These are phyloP conservation scores for Bruguiera gymnorhiza DNA, from an alignment of 345 rosid species.

Conservation along the genomic window DNA sequence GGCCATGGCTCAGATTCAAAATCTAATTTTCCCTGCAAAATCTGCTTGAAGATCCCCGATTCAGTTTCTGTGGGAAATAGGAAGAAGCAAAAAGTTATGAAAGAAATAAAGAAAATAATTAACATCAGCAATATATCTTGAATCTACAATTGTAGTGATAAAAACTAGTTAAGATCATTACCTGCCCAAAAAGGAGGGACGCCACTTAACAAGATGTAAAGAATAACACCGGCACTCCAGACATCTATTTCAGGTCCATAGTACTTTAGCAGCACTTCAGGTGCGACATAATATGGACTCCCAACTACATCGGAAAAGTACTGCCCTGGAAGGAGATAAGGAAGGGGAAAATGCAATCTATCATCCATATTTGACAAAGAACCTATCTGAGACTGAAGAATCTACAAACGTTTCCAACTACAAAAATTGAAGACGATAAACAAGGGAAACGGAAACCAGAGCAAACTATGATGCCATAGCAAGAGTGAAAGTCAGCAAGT, in stretches of 20 bases:
- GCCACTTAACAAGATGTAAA: slow-evolving; percentile 87
- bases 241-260: slow-evolving; percentile 93
- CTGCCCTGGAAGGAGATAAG: slow-evolving; percentile 52
- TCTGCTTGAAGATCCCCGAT: slow-evolving; percentile 93
- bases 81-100: background rate
- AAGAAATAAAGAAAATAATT: background rate
- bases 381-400: slow-evolving; percentile 2
- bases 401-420: background rate
- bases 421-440: background rate
- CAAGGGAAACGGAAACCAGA: too few species aligned
- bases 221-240: slow-evolving; percentile 97
- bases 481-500: too few species aligned
- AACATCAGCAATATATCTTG: background rate
- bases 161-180: slow-evolving; percentile 7
- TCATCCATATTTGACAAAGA: background rate
- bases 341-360: slow-evolving; percentile 2
- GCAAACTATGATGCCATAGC: too few species aligned
- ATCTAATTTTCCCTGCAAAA: slow-evolving; percentile 79
- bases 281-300: slow-evolving; percentile 97
- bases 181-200: slow-evolving; percentile 99
- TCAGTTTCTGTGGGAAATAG: slow-evolving; percentile 61
- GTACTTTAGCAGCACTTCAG: slow-evolving; percentile 80
- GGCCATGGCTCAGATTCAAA: slow-evolving; percentile 96
- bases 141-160: slow-evolving; percentile 1
- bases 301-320: slow-evolving; percentile 85